phyloP scores from a whole-genome alignment of 2,329 filamentous ascomycete species.

The Colletotrichum cordylinicola region DNA sequence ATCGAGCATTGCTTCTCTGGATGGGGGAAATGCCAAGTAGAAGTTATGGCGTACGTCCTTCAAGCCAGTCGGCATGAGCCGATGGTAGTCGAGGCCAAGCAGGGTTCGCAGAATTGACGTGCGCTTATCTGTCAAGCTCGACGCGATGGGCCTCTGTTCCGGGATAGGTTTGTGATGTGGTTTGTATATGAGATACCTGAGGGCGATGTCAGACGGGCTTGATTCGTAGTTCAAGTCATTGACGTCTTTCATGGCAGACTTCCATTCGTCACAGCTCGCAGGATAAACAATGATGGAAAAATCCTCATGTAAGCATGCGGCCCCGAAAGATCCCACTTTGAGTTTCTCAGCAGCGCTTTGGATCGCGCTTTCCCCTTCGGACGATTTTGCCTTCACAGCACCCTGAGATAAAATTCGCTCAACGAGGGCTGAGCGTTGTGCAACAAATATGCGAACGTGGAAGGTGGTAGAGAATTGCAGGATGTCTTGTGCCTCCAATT shows the following conservation, averaged over 20 bases:
- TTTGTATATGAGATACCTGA: slow-evolving; percentile 45
- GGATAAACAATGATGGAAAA: slow-evolving; percentile 48
- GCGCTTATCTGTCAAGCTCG: background rate
- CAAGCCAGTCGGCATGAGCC: slow-evolving; percentile 26
- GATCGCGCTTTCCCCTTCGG: slow-evolving; percentile 23
- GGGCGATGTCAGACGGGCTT: slow-evolving; percentile 12
- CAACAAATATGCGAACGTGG: slow-evolving; percentile 34
- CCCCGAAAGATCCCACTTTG: slow-evolving; percentile 37
- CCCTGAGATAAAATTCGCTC: slow-evolving; percentile 16
- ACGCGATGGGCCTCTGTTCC: background rate
- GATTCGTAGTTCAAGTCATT: background rate
- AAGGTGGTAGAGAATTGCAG: slow-evolving; percentile 41
- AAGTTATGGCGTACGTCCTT: slow-evolving; percentile 38
- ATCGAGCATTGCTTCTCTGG: slow-evolving; percentile 35
- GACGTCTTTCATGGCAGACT: slow-evolving; percentile 20
- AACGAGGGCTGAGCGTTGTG: background rate
- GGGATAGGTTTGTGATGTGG: slow-evolving; percentile 23
- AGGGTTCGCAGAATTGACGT: slow-evolving; percentile 29
- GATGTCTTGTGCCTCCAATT: slow-evolving; percentile 27
- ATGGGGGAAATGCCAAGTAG: slow-evolving; percentile 55
- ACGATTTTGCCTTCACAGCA: slow-evolving; percentile 1
- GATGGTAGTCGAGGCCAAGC: slow-evolving; percentile 36
- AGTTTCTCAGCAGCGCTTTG: slow-evolving; percentile 38
- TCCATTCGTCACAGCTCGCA: slow-evolving; percentile 39
- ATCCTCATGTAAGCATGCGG: slow-evolving; percentile 35